Evolutionary conservation across 2,329 filamentous ascomycete genomes (phyloP), one percentile per base, ranked within the genome.

Genomic region (Lachnellula subtilissima): DNA sequence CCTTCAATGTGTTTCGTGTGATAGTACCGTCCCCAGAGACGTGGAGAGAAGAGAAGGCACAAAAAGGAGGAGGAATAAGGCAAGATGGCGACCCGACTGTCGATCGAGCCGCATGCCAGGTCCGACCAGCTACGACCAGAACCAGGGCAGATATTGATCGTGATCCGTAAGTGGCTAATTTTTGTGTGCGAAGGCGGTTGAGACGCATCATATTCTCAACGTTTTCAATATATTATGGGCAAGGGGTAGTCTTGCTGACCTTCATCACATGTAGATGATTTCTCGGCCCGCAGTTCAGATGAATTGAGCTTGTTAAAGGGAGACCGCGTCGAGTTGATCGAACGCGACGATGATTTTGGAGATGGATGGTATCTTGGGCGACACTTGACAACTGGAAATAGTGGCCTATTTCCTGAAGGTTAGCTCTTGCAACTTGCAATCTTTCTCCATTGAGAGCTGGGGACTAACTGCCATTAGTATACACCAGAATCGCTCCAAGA

Each of bases 241-340:
- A 52, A 52, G 36, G 22, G 28, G 32, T 19, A 25, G 55, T 32
- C 5, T 54, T 37, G 54, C 64, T 65, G 47, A 64, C 50, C 15
- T 35, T 60, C 11, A 54, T 57, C 11, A 52, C 60, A 51, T 25
- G 11, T 48, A 96, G 91, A 99, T 75, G 91, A 97, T 74, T 97
- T 99, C 72, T 78, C 86, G 65, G 92, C 93, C 56, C 86, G 94
- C 64, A 95, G 91, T 72, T 88, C 89, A 56, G 94, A 99, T 74
- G 94, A 99, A 78, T 80, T 99, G 69, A 95, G 85, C 65, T 79
- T 99, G 63, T 78, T 84, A 54, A 95, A 95, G 69, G 92, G 89
- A 65, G 89, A 94, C 67, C 84, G 88, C 61, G 87, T 95, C 59
- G 87, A 93, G 75, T 76, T 95, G 60, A 83, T 93, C 61, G 89